phyloP scores from a whole-genome alignment of 805 yeast species.

The Yamadazyma takamatsuzukensis region DNA sequence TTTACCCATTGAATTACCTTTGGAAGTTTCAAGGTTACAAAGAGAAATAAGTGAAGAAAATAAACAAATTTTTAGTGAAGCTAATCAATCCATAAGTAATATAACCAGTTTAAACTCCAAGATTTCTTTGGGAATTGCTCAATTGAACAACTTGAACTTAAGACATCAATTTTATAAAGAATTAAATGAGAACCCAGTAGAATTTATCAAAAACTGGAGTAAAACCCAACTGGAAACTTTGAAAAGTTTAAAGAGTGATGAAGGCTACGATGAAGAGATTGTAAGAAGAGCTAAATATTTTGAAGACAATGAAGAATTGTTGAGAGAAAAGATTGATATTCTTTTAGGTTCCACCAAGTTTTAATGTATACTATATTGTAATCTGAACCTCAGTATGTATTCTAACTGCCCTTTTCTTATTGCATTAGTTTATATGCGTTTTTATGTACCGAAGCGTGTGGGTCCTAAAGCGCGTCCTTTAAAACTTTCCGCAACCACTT shows the following conservation, averaged over 20 bases:
- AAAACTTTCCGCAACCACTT: too few species aligned
- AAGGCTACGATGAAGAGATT: conserved; percentile 81
- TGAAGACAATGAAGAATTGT: conserved; percentile 59
- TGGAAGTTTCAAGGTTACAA: conserved; percentile 32
- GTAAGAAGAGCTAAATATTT: conserved; percentile 82
- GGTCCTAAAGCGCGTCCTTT: too few species aligned
- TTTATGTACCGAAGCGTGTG: too few species aligned
- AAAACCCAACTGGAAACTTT: conserved; percentile 80
- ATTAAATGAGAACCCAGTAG: conserved; percentile 72
- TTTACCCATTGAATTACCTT: conserved; percentile 46
- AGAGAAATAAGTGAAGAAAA: conserved; percentile 33
- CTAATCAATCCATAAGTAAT: conserved; percentile 41
- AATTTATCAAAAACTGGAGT: conserved; percentile 68
- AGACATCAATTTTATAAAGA: conserved; percentile 77
- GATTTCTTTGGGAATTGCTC: conserved; percentile 47
- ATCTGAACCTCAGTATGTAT: too few species aligned
- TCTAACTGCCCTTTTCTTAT: too few species aligned
- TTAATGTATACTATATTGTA: too few species aligned
- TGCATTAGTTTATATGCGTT: too few species aligned
- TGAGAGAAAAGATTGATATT: conserved; percentile 75
- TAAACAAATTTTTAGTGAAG: conserved; percentile 38
- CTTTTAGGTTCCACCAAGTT: conserved; percentile 58
- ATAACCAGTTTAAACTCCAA: conserved; percentile 41
- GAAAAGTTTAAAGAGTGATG: conserved; percentile 84
- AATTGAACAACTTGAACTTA: conserved; percentile 52